Percentiles rank a stretch among this genome's conserved stretches.
phyloP scores from a whole-genome alignment of 352 stramenopile genomes.

The Pythium folliculosum region DNA sequence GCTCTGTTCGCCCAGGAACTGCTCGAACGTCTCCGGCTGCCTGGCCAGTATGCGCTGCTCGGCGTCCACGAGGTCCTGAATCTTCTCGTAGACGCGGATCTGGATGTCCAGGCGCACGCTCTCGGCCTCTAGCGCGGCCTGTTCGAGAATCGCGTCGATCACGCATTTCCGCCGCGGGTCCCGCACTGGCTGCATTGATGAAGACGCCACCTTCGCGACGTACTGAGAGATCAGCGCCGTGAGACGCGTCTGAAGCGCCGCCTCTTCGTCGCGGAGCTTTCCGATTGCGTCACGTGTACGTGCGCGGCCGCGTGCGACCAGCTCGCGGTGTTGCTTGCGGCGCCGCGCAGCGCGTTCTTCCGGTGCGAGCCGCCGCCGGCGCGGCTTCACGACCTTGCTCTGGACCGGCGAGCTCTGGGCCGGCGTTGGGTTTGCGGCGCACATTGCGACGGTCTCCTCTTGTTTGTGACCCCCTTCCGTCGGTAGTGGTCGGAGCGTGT shows the following conservation, averaged over 20 bases:
- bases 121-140: neutral
- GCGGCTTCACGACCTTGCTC: neutral
- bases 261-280: neutral
- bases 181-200: too few relatives aligned
- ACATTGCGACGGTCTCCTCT: too few relatives aligned
- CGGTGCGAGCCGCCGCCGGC: neutral
- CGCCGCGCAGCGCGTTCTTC: neutral
- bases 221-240: too few relatives aligned
- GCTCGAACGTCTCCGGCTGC: too few relatives aligned
- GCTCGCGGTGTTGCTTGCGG: conserved; percentile 4
- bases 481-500: too few relatives aligned
- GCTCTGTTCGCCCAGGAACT: too few relatives aligned
- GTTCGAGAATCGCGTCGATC: neutral
- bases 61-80: neutral
- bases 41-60: neutral
- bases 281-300: neutral
- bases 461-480: too few relatives aligned
- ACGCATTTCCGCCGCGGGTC: neutral
- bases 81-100: neutral
- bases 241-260: neutral
- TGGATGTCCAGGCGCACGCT: neutral
- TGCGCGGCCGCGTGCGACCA: neutral
- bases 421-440: too few relatives aligned
- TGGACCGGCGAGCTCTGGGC: too few relatives aligned
- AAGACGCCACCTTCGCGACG: neutral